Conservation (phyloP, 1,139 yeast species). For the Debaryomyces subglobosus region DNA sequence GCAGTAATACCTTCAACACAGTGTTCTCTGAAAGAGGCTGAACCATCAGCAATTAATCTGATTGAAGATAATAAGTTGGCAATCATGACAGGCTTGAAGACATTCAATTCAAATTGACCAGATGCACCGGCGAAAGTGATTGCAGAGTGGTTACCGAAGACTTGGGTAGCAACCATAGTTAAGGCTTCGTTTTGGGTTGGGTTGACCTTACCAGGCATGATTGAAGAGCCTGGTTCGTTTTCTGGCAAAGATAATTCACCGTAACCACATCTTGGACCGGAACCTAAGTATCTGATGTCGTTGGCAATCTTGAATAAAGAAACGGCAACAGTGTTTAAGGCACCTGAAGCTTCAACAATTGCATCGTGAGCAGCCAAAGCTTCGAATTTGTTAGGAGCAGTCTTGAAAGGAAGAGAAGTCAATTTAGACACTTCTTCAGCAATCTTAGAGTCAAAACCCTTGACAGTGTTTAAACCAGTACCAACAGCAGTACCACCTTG, state of each 20-base stretch:
- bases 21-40: slow-evolving; percentile 84
- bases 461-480: slow-evolving; percentile 92
- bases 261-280: slow-evolving; percentile 99
- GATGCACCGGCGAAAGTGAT: slow-evolving; percentile 98
- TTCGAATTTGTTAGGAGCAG: slow-evolving; percentile 98
- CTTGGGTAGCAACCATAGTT: slow-evolving; percentile 98
- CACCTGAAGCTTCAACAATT: slow-evolving; percentile 95
- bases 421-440: slow-evolving; percentile 78
- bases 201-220: slow-evolving; percentile 99
- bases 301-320: slow-evolving; percentile 95
- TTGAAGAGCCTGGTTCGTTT: slow-evolving; percentile 98
- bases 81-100: slow-evolving; percentile 95
- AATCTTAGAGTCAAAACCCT: slow-evolving; percentile 84
- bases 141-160: slow-evolving; percentile 93
- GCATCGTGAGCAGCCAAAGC: slow-evolving; percentile 99
- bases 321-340: slow-evolving; percentile 90
- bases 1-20: slow-evolving; percentile 96
- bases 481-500: slow-evolving; percentile 99
- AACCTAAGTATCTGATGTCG: slow-evolving; percentile 96
- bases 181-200: slow-evolving; percentile 99
- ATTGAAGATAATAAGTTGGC: slow-evolving; percentile 85
- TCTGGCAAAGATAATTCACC: slow-evolving; percentile 95
- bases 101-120: slow-evolving; percentile 97
- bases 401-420: slow-evolving; percentile 85
- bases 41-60: slow-evolving; percentile 87